Base-by-base conservation (phyloP, 2,329 filamentous ascomycete species). In the Claviceps arundinis region DNA sequence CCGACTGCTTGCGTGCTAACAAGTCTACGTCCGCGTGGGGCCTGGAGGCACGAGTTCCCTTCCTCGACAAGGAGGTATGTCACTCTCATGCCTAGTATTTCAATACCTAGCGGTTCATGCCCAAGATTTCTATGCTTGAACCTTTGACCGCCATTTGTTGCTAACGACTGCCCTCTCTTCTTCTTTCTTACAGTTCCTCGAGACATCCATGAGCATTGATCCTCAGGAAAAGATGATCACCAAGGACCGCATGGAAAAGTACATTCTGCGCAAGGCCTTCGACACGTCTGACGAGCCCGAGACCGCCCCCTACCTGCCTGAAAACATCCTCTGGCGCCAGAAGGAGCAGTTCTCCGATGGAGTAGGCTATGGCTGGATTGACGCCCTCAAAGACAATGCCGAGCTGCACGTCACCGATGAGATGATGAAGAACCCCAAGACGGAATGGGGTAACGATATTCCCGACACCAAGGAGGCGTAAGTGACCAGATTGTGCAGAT, bases 311-410 rank as follows among this genome's bases (percentile, higher is more conserved):
- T 98, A 97, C 73, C 81, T 98, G n/a, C 93, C 94, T 7, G 84
- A 95, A 17, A 82, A 90, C 68, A 98, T 98, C 61, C 82, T 98
- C 52, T 98, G 89, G 87, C 81, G 94, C 66, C 94, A 98, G 73
- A 98, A 98, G 82, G 93, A 98, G 75, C 93, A 98, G 73, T 98
- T 98, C 76, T 94, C 86, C 54, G 94, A 98, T 64, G 94, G 93
- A 67, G 93, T 98, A 53, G 93, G 93, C 53, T 98, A 98, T 73
- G 90, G 93, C 57, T 98, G 93, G 93, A 98, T 98, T 65, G 93
- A 98, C 65, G 87, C 84, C 6, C 81, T 98, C 62, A 97, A 96
- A 78, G 93, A 97, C 71, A 87, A 85, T 64, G 93, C 93, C 37
- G 89, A 94, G 72, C 69, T 83, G 58, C 81, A 93, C 53, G 85